phyloP scores from a whole-genome alignment of 2,329 filamentous ascomycete species.

The Exophiala alcalophila region DNA sequence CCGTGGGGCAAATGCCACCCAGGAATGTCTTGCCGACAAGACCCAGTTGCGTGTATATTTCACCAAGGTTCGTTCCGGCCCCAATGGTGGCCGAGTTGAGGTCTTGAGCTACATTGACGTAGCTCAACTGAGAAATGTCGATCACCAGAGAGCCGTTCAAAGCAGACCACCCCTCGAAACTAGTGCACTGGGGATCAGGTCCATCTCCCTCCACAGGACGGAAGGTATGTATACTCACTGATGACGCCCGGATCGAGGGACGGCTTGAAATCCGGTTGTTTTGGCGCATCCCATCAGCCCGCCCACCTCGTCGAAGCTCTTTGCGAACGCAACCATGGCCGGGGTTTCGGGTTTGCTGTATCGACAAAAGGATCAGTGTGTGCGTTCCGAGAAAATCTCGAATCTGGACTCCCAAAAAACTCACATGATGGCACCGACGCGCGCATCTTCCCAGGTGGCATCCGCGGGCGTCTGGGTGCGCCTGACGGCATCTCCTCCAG shows the following conservation, averaged over 20 bases:
- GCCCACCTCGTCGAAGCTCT: constrained; percentile 2
- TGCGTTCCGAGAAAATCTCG: background rate
- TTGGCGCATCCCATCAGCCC: constrained; percentile 1
- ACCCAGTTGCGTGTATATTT: constrained; percentile 1
- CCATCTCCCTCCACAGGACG: no score
- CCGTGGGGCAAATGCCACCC: background rate
- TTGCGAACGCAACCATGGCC: background rate
- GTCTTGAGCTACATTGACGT: background rate
- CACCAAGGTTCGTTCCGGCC: background rate
- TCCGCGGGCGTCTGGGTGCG: background rate
- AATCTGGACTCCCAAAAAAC: no score
- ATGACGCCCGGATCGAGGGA: background rate
- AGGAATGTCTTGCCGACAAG: constrained; percentile 1
- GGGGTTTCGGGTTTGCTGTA: background rate
- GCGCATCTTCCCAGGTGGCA: background rate
- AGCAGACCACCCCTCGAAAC: constrained; percentile 3
- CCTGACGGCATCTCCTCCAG: background rate
- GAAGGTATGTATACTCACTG: background rate
- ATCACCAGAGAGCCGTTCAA: constrained; percentile 2
- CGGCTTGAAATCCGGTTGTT: background rate
- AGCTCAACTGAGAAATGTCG: background rate
- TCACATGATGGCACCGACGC: background rate
- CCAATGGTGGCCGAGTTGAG: background rate
- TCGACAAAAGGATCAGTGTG: background rate
- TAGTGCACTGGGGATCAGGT: no score